Evolutionary conservation across 768 basidiomycete species (phyloP).

Genomic region (Cytidiella melzeri): DNA sequence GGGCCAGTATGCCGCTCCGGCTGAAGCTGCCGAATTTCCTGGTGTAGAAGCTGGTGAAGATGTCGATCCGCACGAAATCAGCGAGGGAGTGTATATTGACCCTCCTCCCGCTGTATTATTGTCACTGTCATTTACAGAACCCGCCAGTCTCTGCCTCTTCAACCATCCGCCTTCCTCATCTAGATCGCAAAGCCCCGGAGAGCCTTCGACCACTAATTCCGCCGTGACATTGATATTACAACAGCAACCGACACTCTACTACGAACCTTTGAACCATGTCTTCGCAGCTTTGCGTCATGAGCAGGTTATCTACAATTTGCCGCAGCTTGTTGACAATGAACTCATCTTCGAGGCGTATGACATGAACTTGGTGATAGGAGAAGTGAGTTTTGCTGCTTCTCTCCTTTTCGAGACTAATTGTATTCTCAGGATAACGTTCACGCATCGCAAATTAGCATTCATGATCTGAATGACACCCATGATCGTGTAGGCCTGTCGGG

Average conservation of each 20-base stretch:
- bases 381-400: constrained; percentile 37
- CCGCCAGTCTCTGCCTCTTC: constrained; percentile 45
- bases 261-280: constrained; percentile 63
- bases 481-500: constrained; percentile 58
- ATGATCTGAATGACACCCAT: constrained; percentile 66
- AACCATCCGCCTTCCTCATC: constrained; percentile 37
- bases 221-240: constrained; percentile 44
- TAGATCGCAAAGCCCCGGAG: constrained; percentile 12
- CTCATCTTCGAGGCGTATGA: constrained; percentile 68
- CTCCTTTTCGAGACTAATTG: background rate
- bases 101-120: constrained; percentile 61
- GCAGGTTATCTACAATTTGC: constrained; percentile 39
- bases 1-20: background rate
- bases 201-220: constrained; percentile 7
- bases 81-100: constrained; percentile 17
- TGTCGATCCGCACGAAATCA: constrained; percentile 14
- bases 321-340: constrained; percentile 51
- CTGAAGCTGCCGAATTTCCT: background rate
- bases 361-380: constrained; percentile 54
- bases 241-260: constrained; percentile 64
- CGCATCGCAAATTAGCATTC: constrained; percentile 61
- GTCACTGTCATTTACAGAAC: constrained; percentile 33
- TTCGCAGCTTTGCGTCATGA: constrained; percentile 72
- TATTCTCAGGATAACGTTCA: constrained; percentile 57
- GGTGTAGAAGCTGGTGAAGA: background rate